Percentiles rank a stretch among this genome's conserved stretches.
Evolutionary conservation across 345 rosid genomes (phyloP).

Genomic region (Eucalyptus curtisii): DNA sequence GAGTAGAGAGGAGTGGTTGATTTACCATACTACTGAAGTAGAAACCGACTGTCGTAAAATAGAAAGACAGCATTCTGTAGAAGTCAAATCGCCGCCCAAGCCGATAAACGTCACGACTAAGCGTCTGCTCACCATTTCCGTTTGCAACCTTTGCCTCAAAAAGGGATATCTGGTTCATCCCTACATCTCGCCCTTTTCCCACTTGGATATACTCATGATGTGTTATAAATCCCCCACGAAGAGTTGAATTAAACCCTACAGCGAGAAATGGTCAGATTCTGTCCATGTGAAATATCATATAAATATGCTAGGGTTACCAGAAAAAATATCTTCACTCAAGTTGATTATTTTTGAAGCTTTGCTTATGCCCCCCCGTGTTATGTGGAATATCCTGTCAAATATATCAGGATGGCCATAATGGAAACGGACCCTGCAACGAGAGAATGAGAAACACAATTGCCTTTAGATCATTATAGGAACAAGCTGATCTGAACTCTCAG

Average conservation of each 20-base stretch:
- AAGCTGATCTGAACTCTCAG: not conserved
- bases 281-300: not conserved
- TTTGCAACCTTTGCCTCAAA: slow-evolving; percentile 98
- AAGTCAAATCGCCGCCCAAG: slow-evolving; percentile 92
- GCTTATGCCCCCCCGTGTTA: slow-evolving; percentile 97
- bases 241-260: slow-evolving; percentile 84
- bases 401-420: slow-evolving; percentile 99
- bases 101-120: slow-evolving; percentile 91
- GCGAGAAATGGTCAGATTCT: not conserved
- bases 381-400: slow-evolving; percentile 90
- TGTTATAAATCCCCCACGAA: slow-evolving; percentile 81
- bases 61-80: slow-evolving; percentile 95
- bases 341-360: slow-evolving; percentile 90
- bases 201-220: slow-evolving; percentile 98
- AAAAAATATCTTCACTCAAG: slow-evolving; percentile 89
- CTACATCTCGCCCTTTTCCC: slow-evolving; percentile 97
- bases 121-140: slow-evolving; percentile 98
- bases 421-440: slow-evolving; percentile 73
- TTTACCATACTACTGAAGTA: slow-evolving; percentile 95
- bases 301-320: slow-evolving; percentile 36
- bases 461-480: not conserved
- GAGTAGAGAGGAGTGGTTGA: not conserved
- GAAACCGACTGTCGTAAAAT: slow-evolving; percentile 94
- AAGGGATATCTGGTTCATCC: slow-evolving; percentile 83
- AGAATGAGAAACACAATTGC: not conserved